phyloP scores from a whole-genome alignment of 2,329 filamentous ascomycete species.

The Reticulascus tulasneorum region DNA sequence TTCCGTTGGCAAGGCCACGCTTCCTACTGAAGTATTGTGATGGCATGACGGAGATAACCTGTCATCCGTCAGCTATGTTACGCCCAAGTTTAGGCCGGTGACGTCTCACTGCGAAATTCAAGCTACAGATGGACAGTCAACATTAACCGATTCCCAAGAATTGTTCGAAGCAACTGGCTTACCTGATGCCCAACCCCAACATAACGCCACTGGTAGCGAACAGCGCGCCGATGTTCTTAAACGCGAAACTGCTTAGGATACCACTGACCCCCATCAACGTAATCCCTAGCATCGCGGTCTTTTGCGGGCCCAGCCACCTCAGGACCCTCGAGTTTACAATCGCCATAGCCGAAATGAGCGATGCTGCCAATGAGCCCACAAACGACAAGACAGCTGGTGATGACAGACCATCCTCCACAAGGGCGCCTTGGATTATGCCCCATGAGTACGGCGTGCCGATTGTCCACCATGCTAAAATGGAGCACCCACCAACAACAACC shows the following conservation, averaged over 20 bases:
- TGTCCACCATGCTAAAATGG: constrained; percentile 51
- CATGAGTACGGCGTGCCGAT: constrained; percentile 54
- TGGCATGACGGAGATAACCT: constrained; percentile 42
- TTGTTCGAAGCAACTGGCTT: neutral
- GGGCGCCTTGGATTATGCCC: constrained; percentile 56
- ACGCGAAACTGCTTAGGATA: constrained; percentile 36
- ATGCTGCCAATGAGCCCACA: constrained; percentile 49
- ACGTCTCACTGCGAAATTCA: constrained; percentile 7
- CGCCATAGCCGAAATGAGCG: constrained; percentile 47
- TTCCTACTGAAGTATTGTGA: constrained; percentile 52
- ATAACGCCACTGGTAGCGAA: constrained; percentile 29
- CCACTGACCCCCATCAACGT: constrained; percentile 45
- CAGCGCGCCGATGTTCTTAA: constrained; percentile 28
- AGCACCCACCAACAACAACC: constrained; percentile 47
- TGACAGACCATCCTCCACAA: constrained; percentile 45
- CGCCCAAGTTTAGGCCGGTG: too few species aligned
- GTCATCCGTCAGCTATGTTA: constrained; percentile 3
- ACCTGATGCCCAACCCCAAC: constrained; percentile 27
- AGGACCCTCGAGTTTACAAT: constrained; percentile 50
- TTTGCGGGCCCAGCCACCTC: constrained; percentile 41
- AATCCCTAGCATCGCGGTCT: constrained; percentile 44
- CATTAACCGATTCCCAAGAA: neutral
- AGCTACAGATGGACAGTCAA: neutral
- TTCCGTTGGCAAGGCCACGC: constrained; percentile 52
- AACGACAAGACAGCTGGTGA: constrained; percentile 53